Base-by-base conservation (phyloP, 139 green algal genomes). In the Chlorella sorokiniana region DNA sequence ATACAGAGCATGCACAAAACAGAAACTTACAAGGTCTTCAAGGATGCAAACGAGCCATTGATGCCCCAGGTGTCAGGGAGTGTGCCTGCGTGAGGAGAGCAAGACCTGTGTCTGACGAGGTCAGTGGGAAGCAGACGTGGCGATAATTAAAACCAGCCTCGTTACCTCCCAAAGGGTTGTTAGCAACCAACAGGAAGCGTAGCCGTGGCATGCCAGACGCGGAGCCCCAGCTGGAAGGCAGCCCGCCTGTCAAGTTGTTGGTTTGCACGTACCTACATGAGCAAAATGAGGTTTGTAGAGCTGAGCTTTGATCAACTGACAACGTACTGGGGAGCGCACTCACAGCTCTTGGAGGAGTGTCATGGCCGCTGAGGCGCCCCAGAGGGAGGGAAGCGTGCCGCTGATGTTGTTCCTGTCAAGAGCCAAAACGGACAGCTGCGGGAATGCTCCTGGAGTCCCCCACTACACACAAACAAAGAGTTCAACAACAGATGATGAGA, bases 221-320 rank as follows among this genome's bases (percentile, higher is more conserved):
- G 78, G 20, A 7, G 44, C 54, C 81, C 74, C 75, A 84, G 4
- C 4, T 42, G 22, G 70, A 5, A 14, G 85, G 85, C 65, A 89
- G 85, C 10, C 67, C 64, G 1, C 85, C 85, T 2, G 64, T 79
- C 64, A 89, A 52, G 5, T 31, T 16, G 71, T 89, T 89, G 59
- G 18, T 51, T 8, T 85, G 68, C 44, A 89, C n/a, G 61, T 86
- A 81, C 31, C 79, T 84, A 61, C 61, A 69, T 6, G 52, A n/a
- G n/a, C n/a, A n/a, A n/a, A n/a, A n/a, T n/a, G 59, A 67, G 59
- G 11, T n/a, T n/a, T 7, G 7, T n/a, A 67, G 25, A 7, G 22
- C 59, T 67, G 59, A n/a, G n/a, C n/a, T n/a, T n/a, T n/a, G n/a
- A n/a, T n/a, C n/a, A n/a, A n/a, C n/a, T n/a, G n/a, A n/a, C n/a